Evolutionary conservation across 2,329 filamentous ascomycete genomes (phyloP), one percentile per base, ranked within the genome.

Genomic region (Lachnellula cervina): DNA sequence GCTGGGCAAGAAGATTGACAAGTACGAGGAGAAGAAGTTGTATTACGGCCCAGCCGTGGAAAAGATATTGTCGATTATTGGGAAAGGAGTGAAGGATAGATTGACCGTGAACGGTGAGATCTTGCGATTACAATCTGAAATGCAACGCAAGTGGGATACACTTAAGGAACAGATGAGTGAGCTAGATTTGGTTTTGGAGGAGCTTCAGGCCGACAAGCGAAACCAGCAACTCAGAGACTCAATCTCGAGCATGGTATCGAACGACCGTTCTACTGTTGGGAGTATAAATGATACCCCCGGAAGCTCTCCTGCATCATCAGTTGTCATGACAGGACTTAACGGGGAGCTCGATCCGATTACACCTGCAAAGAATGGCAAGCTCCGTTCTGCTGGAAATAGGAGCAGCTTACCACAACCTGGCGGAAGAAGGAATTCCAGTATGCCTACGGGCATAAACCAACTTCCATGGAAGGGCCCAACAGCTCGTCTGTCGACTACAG

Each of bases 101-200:
- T 77, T 97, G 49, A 97, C 94, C 0, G 90, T 97, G 54, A 97
- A 99, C 68, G 94, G 94, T 45, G 94, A 97, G 72, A 94, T 97
- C 59, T 73, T 97, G 28, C 84, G 91, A 45, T 77, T 97, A 34
- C 87, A 96, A 66, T 82, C 84, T 6, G 92, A 97, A 65, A 88
- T 97, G 76, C 86, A 90, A 66, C 79, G 83, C n/a, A 86, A 87
- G 65, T 95, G 92, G 83, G 82, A 87, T 61, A 80, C 82, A 4
- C 75, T 97, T 51, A 90, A 91, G 67, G 79, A 80, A 14, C 83
- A 89, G 59, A 93, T 94, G 75, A 80, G 77, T 56, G 87, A 92
- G 5, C 85, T 94, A 75, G 90, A 96, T 69, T 68, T 78, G 6
- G 75, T 82, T 16, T 70, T 97, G 34, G 89, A 94, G 55, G 90